A percentile compares a stretch with the other conserved stretches of the same genome.
Evolutionary conservation across 116 monocot genomes (phyloP).

Genomic region (Cymodocea nodosa): DNA sequence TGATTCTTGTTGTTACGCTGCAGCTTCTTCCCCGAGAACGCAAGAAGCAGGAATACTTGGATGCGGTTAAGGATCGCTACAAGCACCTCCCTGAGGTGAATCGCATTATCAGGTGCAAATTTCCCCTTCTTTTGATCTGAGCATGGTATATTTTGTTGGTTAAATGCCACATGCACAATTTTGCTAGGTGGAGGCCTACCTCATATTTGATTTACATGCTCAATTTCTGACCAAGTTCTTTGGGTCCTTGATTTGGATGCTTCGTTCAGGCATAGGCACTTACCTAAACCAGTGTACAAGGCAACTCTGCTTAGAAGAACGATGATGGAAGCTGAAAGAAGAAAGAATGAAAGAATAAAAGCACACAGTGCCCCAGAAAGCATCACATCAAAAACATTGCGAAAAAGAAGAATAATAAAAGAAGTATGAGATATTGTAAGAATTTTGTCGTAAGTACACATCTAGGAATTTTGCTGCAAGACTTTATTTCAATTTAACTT

Average conservation of each 20-base stretch:
- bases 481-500: too few species aligned
- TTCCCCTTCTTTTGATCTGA: not conserved
- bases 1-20: not conserved
- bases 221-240: not conserved
- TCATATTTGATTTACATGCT: not conserved
- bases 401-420: conserved; percentile 86
- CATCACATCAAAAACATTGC: conserved; percentile 37
- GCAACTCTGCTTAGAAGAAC: conserved; percentile 51
- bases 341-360: conserved; percentile 50
- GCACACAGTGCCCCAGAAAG: conserved; percentile 91
- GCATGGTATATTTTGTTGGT: not conserved
- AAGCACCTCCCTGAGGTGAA: conserved; percentile 94
- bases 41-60: conserved; percentile 73
- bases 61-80: conserved; percentile 79
- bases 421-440: conserved; percentile 21
- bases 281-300: conserved; percentile 91
- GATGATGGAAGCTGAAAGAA: conserved; percentile 68
- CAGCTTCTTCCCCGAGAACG: conserved; percentile 93
- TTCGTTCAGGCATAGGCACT: conserved; percentile 74
- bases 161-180: too few species aligned
- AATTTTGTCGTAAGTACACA: too few species aligned
- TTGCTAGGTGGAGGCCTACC: too few species aligned
- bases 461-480: too few species aligned
- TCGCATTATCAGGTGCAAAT: conserved; percentile 75
- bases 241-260: not conserved